These are phyloP conservation scores for Xylaria telfairii DNA, from an alignment of 495 filamentous ascomycete species.

Conservation along the genomic window DNA sequence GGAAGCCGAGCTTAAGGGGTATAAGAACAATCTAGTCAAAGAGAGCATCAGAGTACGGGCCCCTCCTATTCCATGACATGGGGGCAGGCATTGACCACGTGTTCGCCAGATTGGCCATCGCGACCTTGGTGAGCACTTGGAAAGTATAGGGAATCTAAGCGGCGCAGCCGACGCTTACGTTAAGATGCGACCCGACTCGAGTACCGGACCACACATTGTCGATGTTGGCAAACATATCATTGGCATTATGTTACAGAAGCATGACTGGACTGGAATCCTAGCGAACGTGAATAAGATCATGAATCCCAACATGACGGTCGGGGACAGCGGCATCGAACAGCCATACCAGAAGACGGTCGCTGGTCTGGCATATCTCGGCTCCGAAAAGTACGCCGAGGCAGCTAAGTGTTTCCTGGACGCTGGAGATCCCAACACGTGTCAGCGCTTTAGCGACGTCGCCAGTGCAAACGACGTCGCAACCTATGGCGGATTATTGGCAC, in stretches of 20 bases:
- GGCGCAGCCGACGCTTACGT: constrained; percentile 47
- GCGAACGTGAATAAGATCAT: constrained; percentile 73
- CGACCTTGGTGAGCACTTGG: constrained; percentile 54
- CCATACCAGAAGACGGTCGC: constrained; percentile 70
- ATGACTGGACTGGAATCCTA: constrained; percentile 59
- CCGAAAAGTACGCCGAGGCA: constrained; percentile 70
- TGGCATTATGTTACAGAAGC: constrained; percentile 49
- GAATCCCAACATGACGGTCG: constrained; percentile 54
- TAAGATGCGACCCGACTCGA: constrained; percentile 56
- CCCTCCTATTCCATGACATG: neutral
- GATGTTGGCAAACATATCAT: constrained; percentile 53
- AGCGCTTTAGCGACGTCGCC: constrained; percentile 73
- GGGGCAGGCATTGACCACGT: constrained; percentile 1
- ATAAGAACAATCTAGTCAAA: constrained; percentile 97
- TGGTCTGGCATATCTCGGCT: constrained; percentile 74
- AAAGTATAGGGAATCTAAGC: constrained; percentile 50
- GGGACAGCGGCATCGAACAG: constrained; percentile 62
- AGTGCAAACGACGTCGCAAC: constrained; percentile 88
- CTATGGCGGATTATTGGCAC: constrained; percentile 88
- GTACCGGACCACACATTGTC: constrained; percentile 49
- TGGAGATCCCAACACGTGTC: constrained; percentile 55
- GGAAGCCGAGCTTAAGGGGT: constrained; percentile 83
- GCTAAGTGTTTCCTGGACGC: constrained; percentile 73
- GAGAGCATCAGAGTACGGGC: constrained; percentile 87
- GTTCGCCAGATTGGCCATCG: constrained; percentile 52